phyloP scores from a whole-genome alignment of 352 stramenopile species.

The Pythium rhizo-oryzae region DNA sequence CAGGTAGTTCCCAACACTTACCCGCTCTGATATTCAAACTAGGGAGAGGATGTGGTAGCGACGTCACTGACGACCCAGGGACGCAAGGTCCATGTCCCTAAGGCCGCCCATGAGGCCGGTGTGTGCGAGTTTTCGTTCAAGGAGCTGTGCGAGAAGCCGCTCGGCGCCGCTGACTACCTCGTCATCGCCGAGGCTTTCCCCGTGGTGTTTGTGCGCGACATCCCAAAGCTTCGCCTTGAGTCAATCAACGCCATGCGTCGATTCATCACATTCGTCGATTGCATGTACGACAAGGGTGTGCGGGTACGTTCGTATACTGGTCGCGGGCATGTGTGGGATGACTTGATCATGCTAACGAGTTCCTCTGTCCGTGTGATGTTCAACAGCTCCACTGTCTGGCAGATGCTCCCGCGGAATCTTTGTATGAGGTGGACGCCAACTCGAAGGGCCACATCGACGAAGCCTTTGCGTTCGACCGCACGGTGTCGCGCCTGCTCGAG shows the following conservation, averaged over 20 bases:
- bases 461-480: conserved; percentile 85
- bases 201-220: conserved; percentile 92
- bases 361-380: neutral
- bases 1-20: neutral
- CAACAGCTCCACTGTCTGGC: conserved; percentile 77
- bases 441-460: conserved; percentile 78
- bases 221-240: conserved; percentile 89
- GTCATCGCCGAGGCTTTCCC: conserved; percentile 88
- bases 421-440: conserved; percentile 63
- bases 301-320: conserved; percentile 42
- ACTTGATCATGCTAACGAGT: neutral
- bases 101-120: conserved; percentile 50
- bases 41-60: conserved; percentile 47
- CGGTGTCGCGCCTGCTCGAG: conserved; percentile 88
- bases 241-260: conserved; percentile 92
- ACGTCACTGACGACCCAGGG: conserved; percentile 71
- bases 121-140: conserved; percentile 94
- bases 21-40: neutral
- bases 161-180: conserved; percentile 95
- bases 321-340: neutral
- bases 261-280: conserved; percentile 99
- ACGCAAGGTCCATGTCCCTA: conserved; percentile 60
- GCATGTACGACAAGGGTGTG: conserved; percentile 95
- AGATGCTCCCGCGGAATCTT: conserved; percentile 49
- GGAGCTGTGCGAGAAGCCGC: conserved; percentile 94